Conservation (phyloP, 139 green algal species). For the Picochlorum sp. region DNA sequence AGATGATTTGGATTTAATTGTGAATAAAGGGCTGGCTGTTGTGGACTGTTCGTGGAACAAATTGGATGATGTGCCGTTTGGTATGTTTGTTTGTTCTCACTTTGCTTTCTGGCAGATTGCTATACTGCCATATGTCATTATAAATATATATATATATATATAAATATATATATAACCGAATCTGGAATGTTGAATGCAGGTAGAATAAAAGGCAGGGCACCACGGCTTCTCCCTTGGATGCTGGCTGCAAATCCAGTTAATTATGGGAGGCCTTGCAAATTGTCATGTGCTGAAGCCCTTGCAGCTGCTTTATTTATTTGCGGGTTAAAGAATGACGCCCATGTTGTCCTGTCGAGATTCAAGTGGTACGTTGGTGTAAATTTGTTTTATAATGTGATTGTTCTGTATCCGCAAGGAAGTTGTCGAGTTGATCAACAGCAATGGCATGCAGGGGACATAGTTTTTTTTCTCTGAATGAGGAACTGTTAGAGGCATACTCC, state of each 20-base stretch:
- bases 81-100: slow-evolving; percentile 8
- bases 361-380: slow-evolving; percentile 68
- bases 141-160: neutral
- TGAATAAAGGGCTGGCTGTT: slow-evolving; percentile 75
- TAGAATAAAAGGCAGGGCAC: slow-evolving; percentile 57
- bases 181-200: slow-evolving; percentile 16
- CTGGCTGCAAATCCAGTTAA: slow-evolving; percentile 97
- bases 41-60: slow-evolving; percentile 97
- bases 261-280: slow-evolving; percentile 84
- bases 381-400: neutral
- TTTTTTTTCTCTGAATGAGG: slow-evolving; percentile 81
- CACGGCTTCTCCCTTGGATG: slow-evolving; percentile 87
- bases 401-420: neutral
- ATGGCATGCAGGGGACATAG: slow-evolving; percentile 70
- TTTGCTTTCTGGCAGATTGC: neutral
- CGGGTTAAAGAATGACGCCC: slow-evolving; percentile 47
- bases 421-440: neutral
- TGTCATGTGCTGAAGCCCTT: slow-evolving; percentile 92
- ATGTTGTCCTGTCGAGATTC: slow-evolving; percentile 61
- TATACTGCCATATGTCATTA: neutral
- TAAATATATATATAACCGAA: neutral
- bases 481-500: slow-evolving; percentile 75
- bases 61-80: slow-evolving; percentile 93
- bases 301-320: slow-evolving; percentile 76
- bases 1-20: slow-evolving; percentile 72